phyloP scores from a whole-genome alignment of 768 basidiomycete species.

The Pleurotus eryngii region DNA sequence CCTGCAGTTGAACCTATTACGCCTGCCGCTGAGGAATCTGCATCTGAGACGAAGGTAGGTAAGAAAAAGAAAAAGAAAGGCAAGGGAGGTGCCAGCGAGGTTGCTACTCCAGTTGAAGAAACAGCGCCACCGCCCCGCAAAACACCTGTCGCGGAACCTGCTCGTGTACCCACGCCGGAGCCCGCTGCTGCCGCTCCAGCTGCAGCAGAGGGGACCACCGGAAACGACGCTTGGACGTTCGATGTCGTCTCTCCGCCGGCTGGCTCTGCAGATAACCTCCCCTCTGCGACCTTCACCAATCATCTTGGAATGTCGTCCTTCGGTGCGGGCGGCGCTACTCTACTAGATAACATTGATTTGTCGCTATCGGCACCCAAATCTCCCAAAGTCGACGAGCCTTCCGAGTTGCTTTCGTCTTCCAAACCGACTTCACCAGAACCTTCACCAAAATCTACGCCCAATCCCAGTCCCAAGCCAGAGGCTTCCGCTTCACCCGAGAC shows the following conservation, averaged over 20 bases:
- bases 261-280: conserved; percentile 4
- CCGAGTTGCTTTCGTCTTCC: neutral
- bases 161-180: neutral
- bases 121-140: neutral
- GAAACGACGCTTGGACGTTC: neutral
- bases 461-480: conserved; percentile 12
- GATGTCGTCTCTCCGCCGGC: conserved; percentile 1
- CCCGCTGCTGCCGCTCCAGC: neutral
- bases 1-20: neutral
- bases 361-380: neutral
- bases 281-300: neutral
- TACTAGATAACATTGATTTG: neutral
- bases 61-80: conserved; percentile 3
- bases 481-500: neutral
- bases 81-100: neutral
- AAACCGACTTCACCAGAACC: conserved; percentile 7
- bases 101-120: neutral
- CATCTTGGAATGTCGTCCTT: conserved; percentile 1
- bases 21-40: neutral
- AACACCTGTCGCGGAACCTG: neutral
- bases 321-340: neutral
- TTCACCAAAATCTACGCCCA: conserved; percentile 11
- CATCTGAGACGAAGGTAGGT: neutral
- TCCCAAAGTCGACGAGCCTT: neutral
- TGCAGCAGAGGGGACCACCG: neutral